Evolutionary conservation across 2,329 filamentous ascomycete species (phyloP), one percentile per base, ranked within the genome.

Genomic region (Dactylellina drechsleri): DNA sequence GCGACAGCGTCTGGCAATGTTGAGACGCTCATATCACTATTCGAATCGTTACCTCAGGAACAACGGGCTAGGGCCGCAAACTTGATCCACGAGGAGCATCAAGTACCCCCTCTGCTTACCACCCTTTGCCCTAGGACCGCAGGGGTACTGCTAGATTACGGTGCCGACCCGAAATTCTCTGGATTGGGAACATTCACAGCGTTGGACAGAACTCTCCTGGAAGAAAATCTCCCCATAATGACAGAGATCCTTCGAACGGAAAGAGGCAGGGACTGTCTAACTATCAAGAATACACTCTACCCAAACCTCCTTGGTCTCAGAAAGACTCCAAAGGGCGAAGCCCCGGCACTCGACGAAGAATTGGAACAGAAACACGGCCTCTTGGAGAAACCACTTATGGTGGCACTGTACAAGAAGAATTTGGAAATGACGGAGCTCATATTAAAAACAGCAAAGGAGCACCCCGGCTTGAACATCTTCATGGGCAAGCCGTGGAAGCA

Each of bases 381-480:
- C 18, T 13, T 56, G 23, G 31, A 40, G 53, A 56, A 56, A 15
- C 53, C 53, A 2, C 15, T 56, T 4, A 40, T 56, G 53, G 20
- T 40, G 4, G 53, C 53, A 1, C 53, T 56, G 26, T 23, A 36
- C 31, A n/a, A 31, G 20, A 13, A 26, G 28, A 56, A 31, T 6
- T 15, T 16, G 3, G 31, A 36, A 36, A 26, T 18, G 13, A 26
- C 31, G 10, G 53, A 56, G 26, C 26, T 56, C 2, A 56, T 56
- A n/a, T 26, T 56, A 13, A 56, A 56, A 18, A 56, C 23, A 31
- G 53, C 53, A 4, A 56, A 56, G 23, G 53, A 56, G 36, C 15
- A 56, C n/a, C 53, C 53, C 4, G 16, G 18, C n/a, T 18, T 56
- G 12, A 40, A 56, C 53, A 56, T 56, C 6, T 56, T 36, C 15